Percentiles rank a stretch among this genome's conserved stretches.
Evolutionary conservation across 164 flowering plant genomes (phyloP).

Genomic region (Dillenia suffruticosa): DNA sequence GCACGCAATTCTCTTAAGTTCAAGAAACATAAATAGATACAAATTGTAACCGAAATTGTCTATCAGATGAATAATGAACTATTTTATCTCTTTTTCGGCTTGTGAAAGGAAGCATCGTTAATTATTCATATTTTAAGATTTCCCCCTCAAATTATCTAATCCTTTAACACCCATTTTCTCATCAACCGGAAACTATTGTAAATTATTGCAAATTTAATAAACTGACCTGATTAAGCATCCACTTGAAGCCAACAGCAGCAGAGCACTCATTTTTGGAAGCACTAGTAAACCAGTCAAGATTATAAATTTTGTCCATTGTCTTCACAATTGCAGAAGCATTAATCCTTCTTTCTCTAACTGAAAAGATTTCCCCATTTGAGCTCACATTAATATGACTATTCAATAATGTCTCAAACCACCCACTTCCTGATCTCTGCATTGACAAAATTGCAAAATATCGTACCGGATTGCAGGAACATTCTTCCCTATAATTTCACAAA

Average conservation of each 20-base stretch:
- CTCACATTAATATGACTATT: constrained; percentile 50
- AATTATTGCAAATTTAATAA: too few species aligned
- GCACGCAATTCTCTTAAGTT: too few species aligned
- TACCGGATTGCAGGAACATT: constrained; percentile 49
- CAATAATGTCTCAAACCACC: constrained; percentile 56
- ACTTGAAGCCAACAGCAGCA: constrained; percentile 56
- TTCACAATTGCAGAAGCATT: constrained; percentile 30
- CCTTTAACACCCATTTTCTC: too few species aligned
- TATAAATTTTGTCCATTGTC: constrained; percentile 45
- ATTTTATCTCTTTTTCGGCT: too few species aligned
- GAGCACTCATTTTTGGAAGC: constrained; percentile 58
- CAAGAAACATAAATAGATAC: too few species aligned
- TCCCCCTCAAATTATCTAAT: too few species aligned
- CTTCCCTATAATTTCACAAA: constrained; percentile 31
- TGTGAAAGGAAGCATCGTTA: too few species aligned
- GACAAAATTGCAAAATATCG: constrained; percentile 47
- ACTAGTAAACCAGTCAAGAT: constrained; percentile 51
- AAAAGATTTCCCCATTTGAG: constrained; percentile 54
- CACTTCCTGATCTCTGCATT: constrained; percentile 59
- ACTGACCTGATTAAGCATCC: constrained; percentile 62
- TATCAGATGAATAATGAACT: too few species aligned
- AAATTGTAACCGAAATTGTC: too few species aligned
- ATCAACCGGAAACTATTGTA: too few species aligned
- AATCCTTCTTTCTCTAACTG: constrained; percentile 28
- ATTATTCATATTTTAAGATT: too few species aligned